phyloP scores from a whole-genome alignment of 2,329 filamentous ascomycete genomes.

The Magnaporthales sp. region DNA sequence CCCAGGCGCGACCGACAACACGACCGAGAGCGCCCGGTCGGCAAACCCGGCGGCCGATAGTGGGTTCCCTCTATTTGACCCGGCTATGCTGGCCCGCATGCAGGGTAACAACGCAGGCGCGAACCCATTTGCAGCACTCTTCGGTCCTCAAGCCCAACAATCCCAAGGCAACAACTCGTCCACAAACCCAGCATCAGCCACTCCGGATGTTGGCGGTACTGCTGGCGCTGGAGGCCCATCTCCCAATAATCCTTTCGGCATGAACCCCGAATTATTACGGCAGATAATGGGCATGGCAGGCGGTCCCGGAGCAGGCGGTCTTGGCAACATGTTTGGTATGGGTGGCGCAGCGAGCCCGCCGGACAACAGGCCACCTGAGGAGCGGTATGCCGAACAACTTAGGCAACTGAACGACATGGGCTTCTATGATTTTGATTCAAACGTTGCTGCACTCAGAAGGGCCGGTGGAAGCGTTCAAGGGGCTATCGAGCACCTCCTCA shows the following conservation, averaged over 20 bases:
- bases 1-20: conserved; percentile 84
- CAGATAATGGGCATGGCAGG: conserved; percentile 19
- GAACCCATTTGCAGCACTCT: conserved; percentile 63
- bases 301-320: not conserved
- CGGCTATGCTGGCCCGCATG: conserved; percentile 18
- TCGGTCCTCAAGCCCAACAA: conserved; percentile 38
- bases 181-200: not conserved
- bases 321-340: conserved; percentile 17
- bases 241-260: not conserved
- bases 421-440: conserved; percentile 93
- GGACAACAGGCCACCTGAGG: conserved; percentile 87
- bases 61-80: conserved; percentile 3
- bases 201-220: not conserved
- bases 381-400: conserved; percentile 83
- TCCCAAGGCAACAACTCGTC: conserved; percentile 44
- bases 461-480: conserved; percentile 93
- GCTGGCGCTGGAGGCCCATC: not conserved
- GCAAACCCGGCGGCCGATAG: conserved; percentile 16
- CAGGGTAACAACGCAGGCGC: conserved; percentile 22
- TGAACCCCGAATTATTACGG: conserved; percentile 1
- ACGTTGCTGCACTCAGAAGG: conserved; percentile 77
- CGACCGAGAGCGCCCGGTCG: conserved; percentile 41
- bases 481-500: conserved; percentile 67
- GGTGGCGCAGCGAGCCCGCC: conserved; percentile 44
- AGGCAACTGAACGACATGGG: conserved; percentile 97